phyloP scores from a whole-genome alignment of 305 asterid species.

The Coffea humblotiana region DNA sequence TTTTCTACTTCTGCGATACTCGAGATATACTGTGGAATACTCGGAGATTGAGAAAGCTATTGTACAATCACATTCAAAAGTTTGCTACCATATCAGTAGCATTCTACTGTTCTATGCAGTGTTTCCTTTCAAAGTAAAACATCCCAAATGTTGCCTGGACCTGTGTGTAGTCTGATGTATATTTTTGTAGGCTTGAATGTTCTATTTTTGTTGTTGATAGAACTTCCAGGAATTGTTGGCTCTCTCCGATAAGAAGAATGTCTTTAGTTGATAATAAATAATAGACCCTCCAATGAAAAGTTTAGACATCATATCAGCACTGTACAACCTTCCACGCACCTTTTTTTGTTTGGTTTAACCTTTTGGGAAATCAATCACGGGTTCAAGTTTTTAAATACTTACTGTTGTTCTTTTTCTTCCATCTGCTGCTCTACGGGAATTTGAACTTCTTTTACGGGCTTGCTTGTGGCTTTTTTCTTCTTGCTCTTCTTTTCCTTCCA shows the following conservation, averaged over 20 bases:
- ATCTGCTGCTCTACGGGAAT: constrained; percentile 71
- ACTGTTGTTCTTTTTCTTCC: constrained; percentile 74
- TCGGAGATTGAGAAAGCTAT: not conserved
- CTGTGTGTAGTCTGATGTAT: not conserved
- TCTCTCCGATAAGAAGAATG: not conserved
- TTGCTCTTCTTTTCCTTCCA: constrained; percentile 96
- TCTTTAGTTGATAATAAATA: not conserved
- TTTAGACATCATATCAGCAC: not conserved
- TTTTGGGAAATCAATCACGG: not conserved
- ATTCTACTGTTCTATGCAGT: not conserved
- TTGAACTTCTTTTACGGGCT: constrained; percentile 49
- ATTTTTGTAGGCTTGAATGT: not conserved
- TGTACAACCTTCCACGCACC: not conserved
- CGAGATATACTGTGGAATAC: not conserved
- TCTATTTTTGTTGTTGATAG: not conserved
- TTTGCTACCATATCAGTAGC: not conserved
- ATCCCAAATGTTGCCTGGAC: not conserved
- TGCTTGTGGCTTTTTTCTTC: constrained; percentile 57
- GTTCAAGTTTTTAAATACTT: constrained; percentile 28
- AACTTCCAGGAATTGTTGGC: not conserved
- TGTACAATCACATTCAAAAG: not conserved
- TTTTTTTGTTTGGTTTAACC: not conserved
- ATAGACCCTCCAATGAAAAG: not conserved
- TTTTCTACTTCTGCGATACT: not conserved
- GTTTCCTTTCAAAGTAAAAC: not conserved